Evolutionary conservation across 2,329 filamentous ascomycete genomes (phyloP).

Genomic region (Tolypocladium ovalisporum): DNA sequence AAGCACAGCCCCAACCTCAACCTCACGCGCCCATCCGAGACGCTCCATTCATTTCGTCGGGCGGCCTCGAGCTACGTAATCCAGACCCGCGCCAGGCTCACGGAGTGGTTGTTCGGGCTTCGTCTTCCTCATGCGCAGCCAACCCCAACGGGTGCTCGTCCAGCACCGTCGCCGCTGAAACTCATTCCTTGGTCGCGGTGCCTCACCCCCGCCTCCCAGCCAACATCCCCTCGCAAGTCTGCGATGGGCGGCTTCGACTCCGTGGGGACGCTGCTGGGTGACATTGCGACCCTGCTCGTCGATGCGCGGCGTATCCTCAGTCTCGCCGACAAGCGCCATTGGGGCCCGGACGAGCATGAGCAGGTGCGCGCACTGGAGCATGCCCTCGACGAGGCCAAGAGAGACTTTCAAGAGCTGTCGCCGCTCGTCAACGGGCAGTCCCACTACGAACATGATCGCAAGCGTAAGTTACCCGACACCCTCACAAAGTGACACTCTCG

Average conservation of each 20-base stretch:
- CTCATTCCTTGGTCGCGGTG: background rate
- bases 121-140: constrained; percentile 3
- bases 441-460: constrained; percentile 48
- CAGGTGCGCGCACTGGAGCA: constrained; percentile 43
- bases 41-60: background rate
- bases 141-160: background rate
- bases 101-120: background rate
- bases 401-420: constrained; percentile 48
- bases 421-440: constrained; percentile 43
- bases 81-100: background rate
- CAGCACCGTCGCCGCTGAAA: constrained; percentile 1
- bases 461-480: constrained; percentile 31
- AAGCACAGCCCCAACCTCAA: background rate
- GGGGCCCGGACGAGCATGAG: constrained; percentile 49
- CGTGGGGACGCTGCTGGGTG: constrained; percentile 46
- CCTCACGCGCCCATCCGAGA: background rate
- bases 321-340: constrained; percentile 47
- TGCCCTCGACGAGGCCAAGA: constrained; percentile 47
- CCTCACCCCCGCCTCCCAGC: background rate
- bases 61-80: background rate
- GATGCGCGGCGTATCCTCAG: constrained; percentile 42
- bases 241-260: constrained; percentile 34
- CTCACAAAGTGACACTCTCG: background rate
- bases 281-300: constrained; percentile 42
- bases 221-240: background rate